These are phyloP conservation scores for Mycena crocata DNA, from an alignment of 768 basidiomycete genomes.

Conservation along the genomic window DNA sequence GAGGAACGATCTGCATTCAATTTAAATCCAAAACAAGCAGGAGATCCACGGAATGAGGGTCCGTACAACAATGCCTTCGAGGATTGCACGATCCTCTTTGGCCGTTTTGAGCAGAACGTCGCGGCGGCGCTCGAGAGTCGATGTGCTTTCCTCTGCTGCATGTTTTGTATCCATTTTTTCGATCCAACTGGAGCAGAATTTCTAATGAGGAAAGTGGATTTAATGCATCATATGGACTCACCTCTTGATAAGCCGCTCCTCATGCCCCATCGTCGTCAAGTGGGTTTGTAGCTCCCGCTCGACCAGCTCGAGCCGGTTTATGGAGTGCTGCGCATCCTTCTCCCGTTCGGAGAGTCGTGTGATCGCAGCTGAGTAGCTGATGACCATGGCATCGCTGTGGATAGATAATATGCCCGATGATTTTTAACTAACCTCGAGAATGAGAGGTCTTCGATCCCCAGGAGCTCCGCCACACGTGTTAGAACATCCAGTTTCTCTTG, in stretches of 20 bases:
- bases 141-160: constrained; percentile 40
- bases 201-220: no score
- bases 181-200: constrained; percentile 48
- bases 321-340: constrained; percentile 44
- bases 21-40: neutral
- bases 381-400: no score
- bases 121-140: constrained; percentile 51
- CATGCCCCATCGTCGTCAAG: constrained; percentile 48
- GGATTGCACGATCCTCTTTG: constrained; percentile 58
- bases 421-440: constrained; percentile 45
- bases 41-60: neutral
- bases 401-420: neutral
- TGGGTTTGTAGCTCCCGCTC: constrained; percentile 53
- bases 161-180: constrained; percentile 40
- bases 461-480: constrained; percentile 40
- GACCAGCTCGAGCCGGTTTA: constrained; percentile 46
- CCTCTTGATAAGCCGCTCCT: constrained; percentile 52
- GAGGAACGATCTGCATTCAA: constrained; percentile 42
- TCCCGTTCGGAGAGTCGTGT: constrained; percentile 46
- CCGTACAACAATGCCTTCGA: constrained; percentile 48
- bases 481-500: constrained; percentile 39
- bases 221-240: constrained; percentile 32
- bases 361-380: constrained; percentile 55
- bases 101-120: constrained; percentile 57
- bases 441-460: constrained; percentile 50